These are phyloP conservation scores for Wallacemonas sp. DNA, from an alignment of 208 protist species.

Conservation along the genomic window DNA sequence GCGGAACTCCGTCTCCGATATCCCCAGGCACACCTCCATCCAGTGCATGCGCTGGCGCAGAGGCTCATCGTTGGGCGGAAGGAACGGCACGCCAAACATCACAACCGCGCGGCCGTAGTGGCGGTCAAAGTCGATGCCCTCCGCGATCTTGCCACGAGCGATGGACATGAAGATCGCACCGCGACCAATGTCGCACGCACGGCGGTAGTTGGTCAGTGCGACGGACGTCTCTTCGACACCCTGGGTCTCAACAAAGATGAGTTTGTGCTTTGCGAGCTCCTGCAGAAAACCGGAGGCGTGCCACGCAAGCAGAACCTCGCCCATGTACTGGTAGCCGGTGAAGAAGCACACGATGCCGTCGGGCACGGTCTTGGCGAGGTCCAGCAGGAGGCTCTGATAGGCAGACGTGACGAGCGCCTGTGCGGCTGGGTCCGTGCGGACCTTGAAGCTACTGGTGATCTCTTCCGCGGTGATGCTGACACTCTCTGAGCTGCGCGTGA, in stretches of 20 bases:
- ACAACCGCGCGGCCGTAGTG: constrained; percentile 97
- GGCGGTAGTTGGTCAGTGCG: constrained; percentile 97
- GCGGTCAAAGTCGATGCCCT: constrained; percentile 99
- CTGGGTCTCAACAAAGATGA: constrained; percentile 99
- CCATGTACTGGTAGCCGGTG: constrained; percentile 95
- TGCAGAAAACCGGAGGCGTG: constrained; percentile 91
- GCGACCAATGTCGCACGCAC: constrained; percentile 97
- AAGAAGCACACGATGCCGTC: constrained; percentile 99
- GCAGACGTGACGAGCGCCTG: constrained; percentile 94
- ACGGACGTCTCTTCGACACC: constrained; percentile 96
- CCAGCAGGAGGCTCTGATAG: constrained; percentile 95
- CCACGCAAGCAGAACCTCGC: constrained; percentile 93
- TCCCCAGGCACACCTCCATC: constrained; percentile 94
- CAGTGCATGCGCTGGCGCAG: constrained; percentile 96
- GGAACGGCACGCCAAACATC: constrained; percentile 98
- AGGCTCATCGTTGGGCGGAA: constrained; percentile 90
- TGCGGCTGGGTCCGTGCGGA: constrained; percentile 66
- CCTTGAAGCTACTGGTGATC: constrained; percentile 89
- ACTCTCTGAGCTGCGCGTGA: constrained; percentile 86
- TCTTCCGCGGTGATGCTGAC: constrained; percentile 87
- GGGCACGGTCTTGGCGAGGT: constrained; percentile 94
- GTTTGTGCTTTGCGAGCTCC: constrained; percentile 94
- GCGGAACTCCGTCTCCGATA: constrained; percentile 97
- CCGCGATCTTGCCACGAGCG: constrained; percentile 96
- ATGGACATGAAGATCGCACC: constrained; percentile 99